Evolutionary conservation across 805 yeast genomes (phyloP), one percentile per base, ranked within the genome.

Genomic region (Isabelozyma heimii): DNA sequence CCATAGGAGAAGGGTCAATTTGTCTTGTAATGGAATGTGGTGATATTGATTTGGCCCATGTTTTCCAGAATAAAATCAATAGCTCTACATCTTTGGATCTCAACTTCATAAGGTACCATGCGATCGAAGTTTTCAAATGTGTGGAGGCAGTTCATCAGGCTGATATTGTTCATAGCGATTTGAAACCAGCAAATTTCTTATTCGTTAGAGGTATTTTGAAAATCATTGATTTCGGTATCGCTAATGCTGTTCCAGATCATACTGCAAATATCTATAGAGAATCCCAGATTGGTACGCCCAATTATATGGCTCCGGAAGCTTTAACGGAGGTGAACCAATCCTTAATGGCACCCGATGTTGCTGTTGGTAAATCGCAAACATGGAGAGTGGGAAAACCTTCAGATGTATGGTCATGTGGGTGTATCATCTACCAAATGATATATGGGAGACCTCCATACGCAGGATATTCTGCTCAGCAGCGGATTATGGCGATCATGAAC

Each of bases 221-320:
- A 62, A 82, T 92, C 40, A 92, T 92, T 52, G 99, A 92, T 69
- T 94, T 92, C 76, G 99, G 99, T 13, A 88, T 88, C 43, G 89
- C 98, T n/a, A 88, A 91, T 67, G 90, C 92, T 0, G 90, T 94
- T 1, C 94, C 96, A 1, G 97, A 91, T 46, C 89, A 90, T 60
- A 92, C 98, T 0, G 84, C 89, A 16, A 92, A 94, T 58, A 81
- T 92, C 15, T 91, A 91, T 61, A 77, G 97, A 49, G 96, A 89
- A 51, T 81, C 90, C 5, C 97, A 90, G 63, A 86, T 91, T 46
- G 99, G 99, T 4, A 92, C 99, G 0, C 97, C 97, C 1, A 90
- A 88, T 63, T 94, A 92, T 65, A 94, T 92, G 98, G 97, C 99
- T 0, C 99, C 99, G 0, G 99, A 92, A 66, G 89, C 97, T 0